Base-by-base conservation (phyloP, 164 flowering plant genomes). In the Amborella trichopoda region DNA sequence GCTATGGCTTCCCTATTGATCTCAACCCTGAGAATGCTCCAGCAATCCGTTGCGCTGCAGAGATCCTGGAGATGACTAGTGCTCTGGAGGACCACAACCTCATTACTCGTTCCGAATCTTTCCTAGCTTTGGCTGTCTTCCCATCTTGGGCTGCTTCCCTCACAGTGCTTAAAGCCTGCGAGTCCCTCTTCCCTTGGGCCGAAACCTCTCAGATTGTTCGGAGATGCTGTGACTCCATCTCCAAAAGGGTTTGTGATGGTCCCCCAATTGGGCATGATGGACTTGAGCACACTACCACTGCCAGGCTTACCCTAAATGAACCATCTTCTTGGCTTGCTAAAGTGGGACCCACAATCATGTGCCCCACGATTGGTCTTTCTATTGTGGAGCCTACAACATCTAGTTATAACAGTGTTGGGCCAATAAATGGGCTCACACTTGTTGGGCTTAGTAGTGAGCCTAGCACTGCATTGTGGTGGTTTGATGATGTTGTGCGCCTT, bases 101-200 rank as follows among this genome's bases (percentile, higher is more conserved):
- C 11, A 72, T 89, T n/a, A 61, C 75, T 47, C 82, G 77, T 56
- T 64, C 95, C 18, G 97, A 89, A 59, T 70, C 87, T 41, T 88
- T 89, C 58, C 75, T 89, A 60, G 73, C 79, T 20, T 84, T 72
- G 45, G 66, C 75, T 34, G 74, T 75, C 44, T 72, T 82, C 44
- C 66, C 93, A 13, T 89, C 97, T 6, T 84, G 95, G 95, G 77
- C 67, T 52, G 83, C 80, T 58, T 70, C 90, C 22, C 66, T 77
- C 3, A 53, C 63, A 5, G 90, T 84, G 26, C 71, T 89, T 23
- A 82, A 68, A 59, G 58, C 78, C 2, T 84, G 95, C 46, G 81
- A 75, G 45, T 61, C 46, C 11, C 72, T 89, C 34, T 82, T 83
- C 41, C 85, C 97, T n/a, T 89, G 97, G 97, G 83, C 85, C 14